Conservation (phyloP, 1,284 basidiomycete species). For the Malassezia arunalokei region DNA sequence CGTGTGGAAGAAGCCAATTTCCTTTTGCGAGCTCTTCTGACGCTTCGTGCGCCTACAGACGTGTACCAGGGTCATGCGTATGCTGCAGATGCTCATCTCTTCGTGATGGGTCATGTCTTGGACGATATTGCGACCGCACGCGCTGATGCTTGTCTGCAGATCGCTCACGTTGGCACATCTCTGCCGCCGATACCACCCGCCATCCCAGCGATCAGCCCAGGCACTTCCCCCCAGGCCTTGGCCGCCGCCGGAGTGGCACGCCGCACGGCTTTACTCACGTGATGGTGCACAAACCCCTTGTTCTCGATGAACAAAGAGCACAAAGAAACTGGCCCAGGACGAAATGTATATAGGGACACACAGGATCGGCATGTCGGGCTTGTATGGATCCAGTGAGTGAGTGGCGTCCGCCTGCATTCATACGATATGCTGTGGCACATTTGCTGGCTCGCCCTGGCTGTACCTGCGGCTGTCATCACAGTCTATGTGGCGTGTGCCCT, state of each 20-base stretch:
- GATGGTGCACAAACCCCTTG: not conserved
- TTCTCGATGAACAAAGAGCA: too few species aligned
- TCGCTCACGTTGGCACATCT: not conserved
- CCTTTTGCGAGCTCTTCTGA: constrained; percentile 50
- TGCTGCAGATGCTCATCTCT: not conserved
- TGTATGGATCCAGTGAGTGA: too few species aligned
- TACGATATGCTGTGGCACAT: not conserved
- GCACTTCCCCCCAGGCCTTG: not conserved
- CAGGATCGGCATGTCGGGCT: too few species aligned
- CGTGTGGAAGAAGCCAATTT: constrained; percentile 82
- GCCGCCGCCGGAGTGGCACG: not conserved
- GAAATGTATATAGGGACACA: too few species aligned
- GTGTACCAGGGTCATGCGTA: not conserved
- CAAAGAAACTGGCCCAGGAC: too few species aligned
- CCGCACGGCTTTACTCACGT: constrained; percentile 2
- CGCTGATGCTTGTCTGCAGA: not conserved
- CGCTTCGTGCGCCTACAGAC: not conserved
- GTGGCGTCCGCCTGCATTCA: too few species aligned
- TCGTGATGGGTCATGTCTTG: not conserved
- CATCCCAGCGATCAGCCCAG: not conserved
- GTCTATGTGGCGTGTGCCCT: not conserved
- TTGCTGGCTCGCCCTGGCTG: not conserved
- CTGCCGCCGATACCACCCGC: not conserved
- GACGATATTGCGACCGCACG: constrained; percentile 2
- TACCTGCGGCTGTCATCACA: not conserved